Evolutionary conservation across 2,329 filamentous ascomycete genomes (phyloP), one percentile per base, ranked within the genome.

Genomic region (Colletotrichum lini): DNA sequence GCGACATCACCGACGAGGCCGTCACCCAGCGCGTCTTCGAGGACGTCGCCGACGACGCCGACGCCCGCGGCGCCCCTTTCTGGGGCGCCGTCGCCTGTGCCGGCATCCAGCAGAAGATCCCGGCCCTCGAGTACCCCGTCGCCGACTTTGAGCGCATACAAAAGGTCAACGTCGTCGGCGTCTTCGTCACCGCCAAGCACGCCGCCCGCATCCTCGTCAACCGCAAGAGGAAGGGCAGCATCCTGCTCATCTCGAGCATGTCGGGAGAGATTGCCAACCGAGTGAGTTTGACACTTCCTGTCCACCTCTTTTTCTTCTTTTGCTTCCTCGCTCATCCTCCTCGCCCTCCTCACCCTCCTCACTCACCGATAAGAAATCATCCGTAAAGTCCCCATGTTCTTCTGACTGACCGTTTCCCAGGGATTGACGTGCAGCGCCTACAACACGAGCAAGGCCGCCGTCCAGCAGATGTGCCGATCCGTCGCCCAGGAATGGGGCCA

Each of bases 141-240:
- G 78, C 91, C 78, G 89, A 89, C 78, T 93, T 91, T 85, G 86
- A 91, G 76, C 88, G 92, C 79, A 90, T 94, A 75, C 84, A 94
- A 77, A 85, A 91, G 77, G 90, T 92, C 74, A 93, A 94, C 79
- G 82, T 94, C 75, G 92, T 87, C 59, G 92, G 92, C n/a, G 89
- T 88, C 35, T 91, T 91, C 80, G 85, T 91, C 79, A 93, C 91
- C 76, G 91, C 91, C 70, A 91, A 93, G 82, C 90, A 91, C 68
- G 89, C 91, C 35, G 92, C 91, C 62, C 85, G 88, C 72, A 87
- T 91, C 47, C 78, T 88, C 74, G 79, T 82, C n/a, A 79, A 82
- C 58, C 80, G 79, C 56, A 80, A 82, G 9, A 79, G 76, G 0
- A 78, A 80, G 1, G 86, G 85, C 0, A 87, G 83, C 69, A 86